A percentile compares a stretch with the other conserved stretches of the same genome.
These are phyloP conservation scores for Colletotrichum sublineola DNA, from an alignment of 2,329 filamentous ascomycete species.

Conservation along the genomic window DNA sequence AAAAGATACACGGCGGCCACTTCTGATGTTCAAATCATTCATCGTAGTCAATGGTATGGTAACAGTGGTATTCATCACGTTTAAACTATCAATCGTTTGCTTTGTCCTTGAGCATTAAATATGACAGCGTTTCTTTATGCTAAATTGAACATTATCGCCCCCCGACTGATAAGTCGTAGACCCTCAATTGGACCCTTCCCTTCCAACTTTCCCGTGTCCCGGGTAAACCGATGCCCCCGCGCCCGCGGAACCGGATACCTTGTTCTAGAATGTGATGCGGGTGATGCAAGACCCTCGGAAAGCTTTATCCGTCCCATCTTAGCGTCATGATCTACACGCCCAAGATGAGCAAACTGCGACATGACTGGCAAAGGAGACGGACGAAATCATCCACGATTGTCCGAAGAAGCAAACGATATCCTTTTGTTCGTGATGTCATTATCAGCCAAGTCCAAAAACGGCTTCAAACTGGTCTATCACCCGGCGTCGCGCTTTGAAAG, in stretches of 20 bases:
- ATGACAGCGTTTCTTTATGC: no score
- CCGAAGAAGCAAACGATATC: not conserved
- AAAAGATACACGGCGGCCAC: conserved; percentile 21
- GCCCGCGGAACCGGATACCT: not conserved
- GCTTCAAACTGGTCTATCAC: not conserved
- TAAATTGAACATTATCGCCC: no score
- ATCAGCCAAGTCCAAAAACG: not conserved
- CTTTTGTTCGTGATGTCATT: not conserved
- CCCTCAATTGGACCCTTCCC: conserved; percentile 5
- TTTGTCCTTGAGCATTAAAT: not conserved
- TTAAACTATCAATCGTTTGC: no score
- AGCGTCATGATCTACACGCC: conserved; percentile 19
- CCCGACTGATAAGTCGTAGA: not conserved
- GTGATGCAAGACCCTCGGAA: conserved; percentile 14
- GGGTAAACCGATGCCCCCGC: not conserved
- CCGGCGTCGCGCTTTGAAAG: not conserved
- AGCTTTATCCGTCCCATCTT: not conserved
- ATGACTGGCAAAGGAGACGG: conserved; percentile 2
- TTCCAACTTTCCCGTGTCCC: not conserved
- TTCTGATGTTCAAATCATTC: conserved; percentile 25
- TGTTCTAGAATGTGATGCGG: not conserved
- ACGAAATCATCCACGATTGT: not conserved
- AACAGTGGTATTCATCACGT: not conserved
- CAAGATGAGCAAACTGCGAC: conserved; percentile 10
- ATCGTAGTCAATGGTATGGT: not conserved